Base-by-base conservation (phyloP, 192 early-diverging fungal genomes). In the Piromyces finnis region DNA sequence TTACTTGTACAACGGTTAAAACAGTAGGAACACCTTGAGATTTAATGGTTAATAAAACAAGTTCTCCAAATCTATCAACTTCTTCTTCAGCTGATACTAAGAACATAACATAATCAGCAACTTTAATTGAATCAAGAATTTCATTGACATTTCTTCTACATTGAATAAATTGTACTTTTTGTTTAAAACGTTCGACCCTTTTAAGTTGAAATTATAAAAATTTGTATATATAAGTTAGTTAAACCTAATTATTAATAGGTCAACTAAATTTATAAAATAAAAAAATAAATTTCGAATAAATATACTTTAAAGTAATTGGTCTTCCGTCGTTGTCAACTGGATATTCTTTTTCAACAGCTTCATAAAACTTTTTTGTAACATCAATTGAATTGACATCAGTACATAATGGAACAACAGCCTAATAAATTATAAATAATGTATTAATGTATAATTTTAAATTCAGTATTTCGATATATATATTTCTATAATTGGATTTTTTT, bases 41-140 rank as follows among this genome's bases (percentile, higher is more conserved):
- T 84, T 95, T 93, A 81, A 99, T 92, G 30, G 93, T 90, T 37
- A 89, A 88, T 83, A 99, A 83, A 79, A 91, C 90, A 80, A 88
- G 88, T 84, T 95, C 92, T 59, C 97, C 97, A 89, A 97, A 97
- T 39, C 87, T 88, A 83, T 98, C 97, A 13, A 99, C 97, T 84
- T 98, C 96, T 15, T 92, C 92, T 6, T 92, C 89, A 22, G 95
- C 94, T 77, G 95, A 96, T 82, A 99, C 84, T 2, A 94, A 89
- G 83, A 95, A 92, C 78, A 99, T 81, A 81, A 94, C 88, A 82
- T 94, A 96, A 84, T 99, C 97, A 39, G 95, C 95, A 0, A 96
- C 92, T 85, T 95, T 96, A 83, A 93, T 90, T 5, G 91, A 93
- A 85, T 98, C 95, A 80, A 99, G 83, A 39, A 97, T 92, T 51